Conservation (phyloP, 1,284 basidiomycete genomes). For the Pulveroboletus sp. region DNA sequence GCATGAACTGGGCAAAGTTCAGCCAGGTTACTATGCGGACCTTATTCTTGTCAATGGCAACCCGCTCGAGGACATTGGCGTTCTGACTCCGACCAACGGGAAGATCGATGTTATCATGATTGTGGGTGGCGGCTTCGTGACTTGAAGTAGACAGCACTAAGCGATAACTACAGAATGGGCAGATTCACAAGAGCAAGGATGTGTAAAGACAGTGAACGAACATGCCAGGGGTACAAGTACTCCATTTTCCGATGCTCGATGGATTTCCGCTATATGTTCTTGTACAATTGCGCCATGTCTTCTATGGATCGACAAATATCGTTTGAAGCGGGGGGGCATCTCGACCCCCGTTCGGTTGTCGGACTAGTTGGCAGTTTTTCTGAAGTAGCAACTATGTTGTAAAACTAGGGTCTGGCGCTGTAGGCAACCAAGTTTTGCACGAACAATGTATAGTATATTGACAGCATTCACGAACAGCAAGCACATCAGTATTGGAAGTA, state of each 20-base stretch:
- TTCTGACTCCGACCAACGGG: constrained; percentile 33
- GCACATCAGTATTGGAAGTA: no score
- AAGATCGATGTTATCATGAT: constrained; percentile 36
- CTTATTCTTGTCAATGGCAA: constrained; percentile 38
- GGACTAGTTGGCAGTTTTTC: no score
- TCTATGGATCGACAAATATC: background rate
- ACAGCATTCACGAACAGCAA: no score
- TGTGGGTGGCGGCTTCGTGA: constrained; percentile 13
- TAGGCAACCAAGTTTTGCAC: no score
- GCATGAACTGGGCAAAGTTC: constrained; percentile 40
- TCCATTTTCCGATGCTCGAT: background rate
- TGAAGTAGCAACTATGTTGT: no score
- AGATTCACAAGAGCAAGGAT: constrained; percentile 24
- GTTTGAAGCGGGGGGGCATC: no score
- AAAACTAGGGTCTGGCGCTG: no score
- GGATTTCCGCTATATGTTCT: background rate
- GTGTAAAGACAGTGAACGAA: background rate
- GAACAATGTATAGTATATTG: no score
- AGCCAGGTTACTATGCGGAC: constrained; percentile 39
- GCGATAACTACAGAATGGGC: constrained; percentile 26
- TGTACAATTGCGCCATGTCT: background rate
- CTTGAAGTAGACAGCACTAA: constrained; percentile 5
- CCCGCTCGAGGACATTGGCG: constrained; percentile 37
- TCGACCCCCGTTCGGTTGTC: no score
- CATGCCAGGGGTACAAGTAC: no score